These are phyloP conservation scores for Boletus reticuloceps DNA, from an alignment of 768 basidiomycete genomes.

Conservation along the genomic window DNA sequence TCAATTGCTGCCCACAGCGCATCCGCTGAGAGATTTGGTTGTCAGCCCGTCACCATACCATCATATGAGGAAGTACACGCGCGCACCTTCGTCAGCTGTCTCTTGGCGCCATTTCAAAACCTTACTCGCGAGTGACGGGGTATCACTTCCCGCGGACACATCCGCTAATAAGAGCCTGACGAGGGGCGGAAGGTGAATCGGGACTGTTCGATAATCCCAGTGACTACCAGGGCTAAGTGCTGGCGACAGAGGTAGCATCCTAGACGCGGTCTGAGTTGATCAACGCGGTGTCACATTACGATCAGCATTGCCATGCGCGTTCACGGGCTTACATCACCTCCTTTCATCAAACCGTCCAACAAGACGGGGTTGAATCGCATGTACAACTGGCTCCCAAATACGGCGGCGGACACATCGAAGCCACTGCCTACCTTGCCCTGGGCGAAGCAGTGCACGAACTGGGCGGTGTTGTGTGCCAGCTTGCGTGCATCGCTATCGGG, in stretches of 20 bases:
- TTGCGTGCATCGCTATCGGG: conserved; percentile 45
- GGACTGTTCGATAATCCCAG: conserved; percentile 72
- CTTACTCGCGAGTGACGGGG: conserved; percentile 88
- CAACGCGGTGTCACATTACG: no score
- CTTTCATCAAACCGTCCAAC: conserved; percentile 24
- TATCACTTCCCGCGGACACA: conserved; percentile 94
- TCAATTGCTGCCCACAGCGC: conserved; percentile 65
- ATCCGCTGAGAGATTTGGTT: conserved; percentile 42
- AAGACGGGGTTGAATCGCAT: conserved; percentile 75
- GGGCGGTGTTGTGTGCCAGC: conserved; percentile 89
- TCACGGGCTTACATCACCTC: conserved; percentile 19
- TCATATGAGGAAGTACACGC: neutral
- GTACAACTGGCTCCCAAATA: conserved; percentile 93
- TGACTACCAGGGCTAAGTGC: conserved; percentile 52
- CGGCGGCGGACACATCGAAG: conserved; percentile 93
- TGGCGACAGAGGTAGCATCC: conserved; percentile 38
- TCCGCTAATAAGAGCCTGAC: conserved; percentile 90
- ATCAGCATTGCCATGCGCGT: neutral
- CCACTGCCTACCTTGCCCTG: conserved; percentile 99
- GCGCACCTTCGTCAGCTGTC: conserved; percentile 51
- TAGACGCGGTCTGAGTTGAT: conserved; percentile 11
- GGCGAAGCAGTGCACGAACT: conserved; percentile 92
- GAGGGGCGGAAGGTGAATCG: conserved; percentile 80
- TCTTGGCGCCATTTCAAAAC: conserved; percentile 87
- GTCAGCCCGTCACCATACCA: neutral